These are phyloP conservation scores for Mikania micrantha DNA, from an alignment of 129 eudicot genomes.

Conservation along the genomic window DNA sequence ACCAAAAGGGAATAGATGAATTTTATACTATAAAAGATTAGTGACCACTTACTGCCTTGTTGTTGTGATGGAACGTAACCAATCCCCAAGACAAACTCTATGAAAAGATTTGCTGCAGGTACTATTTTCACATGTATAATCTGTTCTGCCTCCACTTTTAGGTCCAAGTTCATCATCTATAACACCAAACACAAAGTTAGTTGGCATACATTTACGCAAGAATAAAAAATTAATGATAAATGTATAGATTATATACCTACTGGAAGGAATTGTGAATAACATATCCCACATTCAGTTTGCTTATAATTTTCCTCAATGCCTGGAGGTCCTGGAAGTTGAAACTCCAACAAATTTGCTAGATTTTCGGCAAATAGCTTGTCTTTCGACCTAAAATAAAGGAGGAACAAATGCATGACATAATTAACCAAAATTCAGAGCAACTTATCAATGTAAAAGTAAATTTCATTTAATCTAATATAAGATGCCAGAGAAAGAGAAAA, in stretches of 20 bases:
- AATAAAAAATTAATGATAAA: neutral
- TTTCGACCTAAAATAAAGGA: conserved; percentile 36
- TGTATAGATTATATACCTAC: conserved; percentile 32
- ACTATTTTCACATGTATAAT: conserved; percentile 64
- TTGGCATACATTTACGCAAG: neutral
- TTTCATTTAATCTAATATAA: neutral
- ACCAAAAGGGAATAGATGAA: conserved; percentile 3
- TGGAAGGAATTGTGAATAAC: conserved; percentile 74
- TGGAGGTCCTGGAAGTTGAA: conserved; percentile 50
- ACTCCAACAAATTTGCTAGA: conserved; percentile 47
- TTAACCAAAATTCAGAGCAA: neutral
- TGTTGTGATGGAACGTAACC: conserved; percentile 73
- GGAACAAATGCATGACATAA: neutral
- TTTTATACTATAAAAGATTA: neutral
- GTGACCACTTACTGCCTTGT: conserved; percentile 57
- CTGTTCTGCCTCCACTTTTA: conserved; percentile 65
- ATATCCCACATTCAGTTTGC: conserved; percentile 74
- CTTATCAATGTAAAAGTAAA: neutral
- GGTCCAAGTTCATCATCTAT: conserved; percentile 75
- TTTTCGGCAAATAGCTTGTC: conserved; percentile 54
- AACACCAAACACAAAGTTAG: conserved; percentile 17
- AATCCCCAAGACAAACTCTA: conserved; percentile 69
- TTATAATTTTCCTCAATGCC: conserved; percentile 37
- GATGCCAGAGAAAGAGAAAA: neutral
- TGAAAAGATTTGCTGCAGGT: conserved; percentile 70